Conservation (phyloP, 1,284 basidiomycete genomes). For the Calocybe gambosa region DNA sequence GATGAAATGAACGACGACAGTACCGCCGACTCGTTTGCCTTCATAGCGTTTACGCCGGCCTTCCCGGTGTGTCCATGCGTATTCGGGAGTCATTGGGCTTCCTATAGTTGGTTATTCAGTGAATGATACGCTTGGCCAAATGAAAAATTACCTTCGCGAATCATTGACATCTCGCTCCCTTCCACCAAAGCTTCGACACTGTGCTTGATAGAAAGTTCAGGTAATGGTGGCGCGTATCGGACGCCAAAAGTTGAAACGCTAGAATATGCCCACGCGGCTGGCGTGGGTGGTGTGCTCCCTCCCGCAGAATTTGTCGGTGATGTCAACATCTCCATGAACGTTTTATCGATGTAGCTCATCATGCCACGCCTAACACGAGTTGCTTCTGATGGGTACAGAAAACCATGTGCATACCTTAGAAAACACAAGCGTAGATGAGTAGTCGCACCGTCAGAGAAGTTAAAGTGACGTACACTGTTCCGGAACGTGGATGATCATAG, state of each 20-base stretch:
- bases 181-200: slow-evolving; percentile 92
- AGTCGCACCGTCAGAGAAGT: not conserved
- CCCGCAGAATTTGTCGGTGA: slow-evolving; percentile 15
- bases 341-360: slow-evolving; percentile 36
- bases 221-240: slow-evolving; percentile 69
- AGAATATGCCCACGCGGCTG: slow-evolving; percentile 68
- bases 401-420: slow-evolving; percentile 86
- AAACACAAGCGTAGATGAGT: slow-evolving; percentile 6
- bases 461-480: slow-evolving; percentile 68
- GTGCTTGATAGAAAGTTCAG: slow-evolving; percentile 63
- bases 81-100: slow-evolving; percentile 45
- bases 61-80: slow-evolving; percentile 68
- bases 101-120: slow-evolving; percentile 29
- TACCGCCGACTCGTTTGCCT: slow-evolving; percentile 77
- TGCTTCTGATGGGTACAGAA: slow-evolving; percentile 91
- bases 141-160: slow-evolving; percentile 48
- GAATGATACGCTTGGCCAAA: not conserved
- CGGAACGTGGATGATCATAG: slow-evolving; percentile 93
- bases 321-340: slow-evolving; percentile 26
- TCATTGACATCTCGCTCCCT: slow-evolving; percentile 73
- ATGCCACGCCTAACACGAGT: slow-evolving; percentile 54
- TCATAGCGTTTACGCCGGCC: slow-evolving; percentile 64
- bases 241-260: slow-evolving; percentile 83
- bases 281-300: slow-evolving; percentile 31
- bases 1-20: slow-evolving; percentile 93